Percentiles rank a stretch among this genome's conserved stretches.
Evolutionary conservation across 2,329 filamentous ascomycete species (phyloP).

Genomic region (Penicillium sp.): DNA sequence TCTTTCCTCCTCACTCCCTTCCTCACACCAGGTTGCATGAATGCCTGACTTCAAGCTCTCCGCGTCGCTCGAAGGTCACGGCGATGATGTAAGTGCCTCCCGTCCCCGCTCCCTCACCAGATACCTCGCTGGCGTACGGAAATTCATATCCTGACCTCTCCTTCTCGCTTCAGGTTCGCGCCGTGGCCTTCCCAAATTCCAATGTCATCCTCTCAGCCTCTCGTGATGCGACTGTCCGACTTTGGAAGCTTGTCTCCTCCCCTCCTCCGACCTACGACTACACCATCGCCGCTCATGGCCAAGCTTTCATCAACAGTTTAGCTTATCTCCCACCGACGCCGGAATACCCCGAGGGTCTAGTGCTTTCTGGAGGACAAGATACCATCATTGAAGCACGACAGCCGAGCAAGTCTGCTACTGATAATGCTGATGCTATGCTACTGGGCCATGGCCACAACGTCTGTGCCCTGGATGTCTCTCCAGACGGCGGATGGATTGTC

Average conservation of each 20-base stretch:
- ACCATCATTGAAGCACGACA: constrained; percentile 88
- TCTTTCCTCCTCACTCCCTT: neutral
- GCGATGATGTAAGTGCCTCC: constrained; percentile 75
- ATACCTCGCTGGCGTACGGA: constrained; percentile 22
- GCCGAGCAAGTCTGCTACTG: constrained; percentile 65
- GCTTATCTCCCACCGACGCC: constrained; percentile 71
- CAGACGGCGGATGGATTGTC: constrained; percentile 72
- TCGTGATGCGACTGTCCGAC: constrained; percentile 83
- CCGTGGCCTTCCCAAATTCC: constrained; percentile 74
- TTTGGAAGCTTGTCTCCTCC: constrained; percentile 72
- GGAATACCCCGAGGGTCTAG: constrained; percentile 73
- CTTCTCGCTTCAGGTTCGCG: constrained; percentile 70
- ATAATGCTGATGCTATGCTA: constrained; percentile 82
- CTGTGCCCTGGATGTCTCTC: constrained; percentile 78
- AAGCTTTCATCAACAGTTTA: constrained; percentile 84
- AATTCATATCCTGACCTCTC: constrained; percentile 62
- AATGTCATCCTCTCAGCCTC: constrained; percentile 80
- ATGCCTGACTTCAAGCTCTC: constrained; percentile 93
- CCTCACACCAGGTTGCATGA: constrained; percentile 27
- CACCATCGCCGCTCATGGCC: constrained; percentile 75
- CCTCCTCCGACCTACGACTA: constrained; percentile 73
- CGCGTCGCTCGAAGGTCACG: constrained; percentile 83
- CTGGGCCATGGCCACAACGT: constrained; percentile 87
- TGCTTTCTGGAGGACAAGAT: constrained; percentile 88
- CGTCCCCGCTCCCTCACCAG: constrained; percentile 16